Conservation (phyloP, 257 asterid species). For the Capsicum baccatum region DNA sequence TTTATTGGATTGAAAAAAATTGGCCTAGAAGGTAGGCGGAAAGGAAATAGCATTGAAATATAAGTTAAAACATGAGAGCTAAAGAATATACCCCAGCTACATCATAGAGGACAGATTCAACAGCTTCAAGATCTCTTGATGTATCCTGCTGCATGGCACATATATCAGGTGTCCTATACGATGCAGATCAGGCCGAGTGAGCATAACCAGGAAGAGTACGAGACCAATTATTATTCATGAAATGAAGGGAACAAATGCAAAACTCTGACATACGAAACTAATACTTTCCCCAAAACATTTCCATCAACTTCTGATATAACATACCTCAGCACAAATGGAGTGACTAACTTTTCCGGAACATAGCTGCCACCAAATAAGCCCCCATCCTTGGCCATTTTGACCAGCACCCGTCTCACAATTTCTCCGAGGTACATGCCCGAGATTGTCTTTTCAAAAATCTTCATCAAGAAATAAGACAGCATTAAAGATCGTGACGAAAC, state of each 20-base stretch:
- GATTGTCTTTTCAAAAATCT: slow-evolving; percentile 82
- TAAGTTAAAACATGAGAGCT: neutral
- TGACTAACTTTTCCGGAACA: slow-evolving; percentile 55
- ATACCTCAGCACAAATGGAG: slow-evolving; percentile 66
- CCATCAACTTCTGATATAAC: neutral
- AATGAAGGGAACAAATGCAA: neutral
- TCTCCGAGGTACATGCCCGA: slow-evolving; percentile 93
- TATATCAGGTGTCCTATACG: slow-evolving; percentile 70
- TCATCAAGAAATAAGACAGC: slow-evolving; percentile 29
- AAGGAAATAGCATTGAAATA: slow-evolving; percentile 20
- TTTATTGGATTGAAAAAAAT: neutral
- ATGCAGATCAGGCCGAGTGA: slow-evolving; percentile 27
- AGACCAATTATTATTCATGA: neutral
- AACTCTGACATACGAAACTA: neutral
- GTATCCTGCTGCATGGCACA: slow-evolving; percentile 81
- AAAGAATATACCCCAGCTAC: slow-evolving; percentile 61
- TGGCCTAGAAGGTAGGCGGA: neutral
- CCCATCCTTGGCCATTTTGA: slow-evolving; percentile 62
- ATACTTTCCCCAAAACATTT: neutral
- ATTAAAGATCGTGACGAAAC: neutral
- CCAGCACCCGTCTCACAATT: slow-evolving; percentile 70
- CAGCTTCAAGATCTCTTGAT: slow-evolving; percentile 65
- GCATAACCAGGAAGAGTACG: neutral
- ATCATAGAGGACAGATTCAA: slow-evolving; percentile 58
- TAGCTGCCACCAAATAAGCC: slow-evolving; percentile 62